These are phyloP conservation scores for Acanthamoeba healyi DNA, from an alignment of 208 protist species.

Conservation along the genomic window DNA sequence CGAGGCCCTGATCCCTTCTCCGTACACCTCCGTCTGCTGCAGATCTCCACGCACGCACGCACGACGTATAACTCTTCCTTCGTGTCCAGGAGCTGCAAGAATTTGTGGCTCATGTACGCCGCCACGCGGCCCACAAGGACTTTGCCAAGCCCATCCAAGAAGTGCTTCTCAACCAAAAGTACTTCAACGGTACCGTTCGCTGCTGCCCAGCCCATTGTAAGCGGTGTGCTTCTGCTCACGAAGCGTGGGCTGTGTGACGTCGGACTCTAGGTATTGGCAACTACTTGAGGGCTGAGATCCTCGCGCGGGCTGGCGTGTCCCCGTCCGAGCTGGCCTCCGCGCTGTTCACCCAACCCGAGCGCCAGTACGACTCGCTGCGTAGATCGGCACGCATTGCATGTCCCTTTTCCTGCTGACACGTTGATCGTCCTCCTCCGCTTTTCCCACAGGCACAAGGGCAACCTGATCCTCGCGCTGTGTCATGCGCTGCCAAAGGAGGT, in stretches of 20 bases:
- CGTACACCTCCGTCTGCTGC: too few species aligned
- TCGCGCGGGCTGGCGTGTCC: neutral
- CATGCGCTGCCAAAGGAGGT: slow-evolving; percentile 30
- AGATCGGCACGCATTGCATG: too few species aligned
- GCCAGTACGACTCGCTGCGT: neutral
- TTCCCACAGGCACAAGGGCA: neutral
- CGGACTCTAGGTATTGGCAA: slow-evolving; percentile 39
- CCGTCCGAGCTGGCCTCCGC: neutral
- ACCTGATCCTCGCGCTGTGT: slow-evolving; percentile 26
- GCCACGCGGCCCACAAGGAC: neutral
- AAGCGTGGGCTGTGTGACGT: neutral
- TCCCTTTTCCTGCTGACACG: too few species aligned
- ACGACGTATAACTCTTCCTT: neutral
- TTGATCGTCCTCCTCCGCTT: neutral
- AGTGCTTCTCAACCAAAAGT: slow-evolving; percentile 52
- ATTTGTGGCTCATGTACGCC: neutral
- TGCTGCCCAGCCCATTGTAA: too few species aligned
- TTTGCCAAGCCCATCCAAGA: slow-evolving; percentile 60
- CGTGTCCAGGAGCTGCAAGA: neutral
- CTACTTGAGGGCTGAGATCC: slow-evolving; percentile 53
- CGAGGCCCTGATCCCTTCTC: slow-evolving; percentile 35
- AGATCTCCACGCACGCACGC: too few species aligned
- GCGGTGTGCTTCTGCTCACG: neutral
- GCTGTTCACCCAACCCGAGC: neutral
- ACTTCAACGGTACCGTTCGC: slow-evolving; percentile 25